Percentiles rank a stretch among this genome's conserved stretches.
These are phyloP conservation scores for Cytospora piceae DNA, from an alignment of 2,329 filamentous ascomycete species.

Conservation along the genomic window DNA sequence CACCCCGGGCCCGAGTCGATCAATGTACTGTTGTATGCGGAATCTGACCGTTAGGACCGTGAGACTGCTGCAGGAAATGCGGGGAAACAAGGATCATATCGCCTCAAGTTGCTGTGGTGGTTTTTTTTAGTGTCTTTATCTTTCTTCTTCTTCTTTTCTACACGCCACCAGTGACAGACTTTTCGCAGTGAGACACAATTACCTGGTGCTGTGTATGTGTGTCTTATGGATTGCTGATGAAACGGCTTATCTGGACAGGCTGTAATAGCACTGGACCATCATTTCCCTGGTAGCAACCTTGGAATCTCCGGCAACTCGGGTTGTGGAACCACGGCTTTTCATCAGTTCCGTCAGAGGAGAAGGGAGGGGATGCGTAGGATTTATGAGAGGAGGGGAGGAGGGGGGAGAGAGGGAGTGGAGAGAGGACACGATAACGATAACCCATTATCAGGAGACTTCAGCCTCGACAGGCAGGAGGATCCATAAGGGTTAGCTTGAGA, in stretches of 20 bases:
- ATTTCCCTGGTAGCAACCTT: not conserved
- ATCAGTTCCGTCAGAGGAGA: not conserved
- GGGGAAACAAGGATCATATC: constrained; percentile 27
- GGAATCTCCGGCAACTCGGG: not conserved
- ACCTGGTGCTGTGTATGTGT: not conserved
- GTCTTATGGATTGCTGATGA: not conserved
- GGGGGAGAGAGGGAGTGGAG: too few relatives aligned
- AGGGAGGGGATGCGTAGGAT: too few relatives aligned
- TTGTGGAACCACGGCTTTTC: not conserved
- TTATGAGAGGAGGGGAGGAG: not conserved
- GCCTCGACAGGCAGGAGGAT: not conserved
- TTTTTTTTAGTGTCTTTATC: not conserved
- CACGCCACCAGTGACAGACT: not conserved
- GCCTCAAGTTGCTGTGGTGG: constrained; percentile 1
- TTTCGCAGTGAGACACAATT: not conserved
- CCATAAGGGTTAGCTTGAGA: constrained; percentile 22
- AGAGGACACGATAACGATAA: not conserved
- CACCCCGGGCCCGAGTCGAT: not conserved
- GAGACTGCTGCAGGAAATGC: constrained; percentile 27
- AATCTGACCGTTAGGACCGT: constrained; percentile 22
- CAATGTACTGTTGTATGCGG: constrained; percentile 11
- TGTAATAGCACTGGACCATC: not conserved
- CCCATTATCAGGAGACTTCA: constrained; percentile 1
- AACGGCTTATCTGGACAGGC: not conserved
- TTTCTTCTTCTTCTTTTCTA: not conserved